Percentiles rank a stretch among this genome's conserved stretches.
Evolutionary conservation across 2,329 filamentous ascomycete species (phyloP).

Genomic region (Fusarium robinianum): DNA sequence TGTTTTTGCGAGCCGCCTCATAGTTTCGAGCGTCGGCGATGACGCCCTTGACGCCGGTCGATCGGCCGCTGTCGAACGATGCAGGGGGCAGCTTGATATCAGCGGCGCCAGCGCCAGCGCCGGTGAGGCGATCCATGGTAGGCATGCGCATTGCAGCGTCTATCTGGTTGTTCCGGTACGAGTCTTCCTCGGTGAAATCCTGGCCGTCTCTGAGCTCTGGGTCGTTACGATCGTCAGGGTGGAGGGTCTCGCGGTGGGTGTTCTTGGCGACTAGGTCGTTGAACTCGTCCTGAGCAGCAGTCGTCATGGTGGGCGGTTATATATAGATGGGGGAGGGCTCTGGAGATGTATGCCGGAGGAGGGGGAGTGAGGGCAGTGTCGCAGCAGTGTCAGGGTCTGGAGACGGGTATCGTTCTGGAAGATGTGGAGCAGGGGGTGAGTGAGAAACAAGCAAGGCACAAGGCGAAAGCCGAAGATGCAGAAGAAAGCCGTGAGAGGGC

Average conservation of each 20-base stretch:
- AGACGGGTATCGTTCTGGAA: constrained; percentile 42
- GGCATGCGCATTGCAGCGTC: constrained; percentile 70
- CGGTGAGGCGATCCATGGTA: constrained; percentile 48
- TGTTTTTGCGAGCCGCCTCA: constrained; percentile 65
- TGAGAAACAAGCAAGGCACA: constrained; percentile 31
- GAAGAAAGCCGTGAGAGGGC: constrained; percentile 14
- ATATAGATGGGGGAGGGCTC: constrained; percentile 16
- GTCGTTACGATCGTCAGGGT: constrained; percentile 63
- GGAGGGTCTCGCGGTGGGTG: constrained; percentile 49
- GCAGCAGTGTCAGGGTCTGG: constrained; percentile 23
- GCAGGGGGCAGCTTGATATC: constrained; percentile 65
- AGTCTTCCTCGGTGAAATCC: constrained; percentile 62
- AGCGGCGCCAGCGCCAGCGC: constrained; percentile 46
- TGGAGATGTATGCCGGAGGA: constrained; percentile 36
- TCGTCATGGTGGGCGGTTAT: constrained; percentile 54
- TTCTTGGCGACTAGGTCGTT: constrained; percentile 65
- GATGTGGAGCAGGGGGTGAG: constrained; percentile 41
- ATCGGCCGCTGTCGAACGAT: constrained; percentile 68
- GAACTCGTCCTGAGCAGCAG: constrained; percentile 69
- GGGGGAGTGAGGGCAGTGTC: constrained; percentile 29
- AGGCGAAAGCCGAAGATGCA: constrained; percentile 31
- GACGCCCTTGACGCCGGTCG: constrained; percentile 84
- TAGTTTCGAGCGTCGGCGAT: constrained; percentile 82
- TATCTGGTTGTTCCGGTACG: constrained; percentile 58
- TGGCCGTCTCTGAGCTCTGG: constrained; percentile 53